Base-by-base conservation (phyloP, 352 stramenopile genomes). In the Thalassiosira delicatula region DNA sequence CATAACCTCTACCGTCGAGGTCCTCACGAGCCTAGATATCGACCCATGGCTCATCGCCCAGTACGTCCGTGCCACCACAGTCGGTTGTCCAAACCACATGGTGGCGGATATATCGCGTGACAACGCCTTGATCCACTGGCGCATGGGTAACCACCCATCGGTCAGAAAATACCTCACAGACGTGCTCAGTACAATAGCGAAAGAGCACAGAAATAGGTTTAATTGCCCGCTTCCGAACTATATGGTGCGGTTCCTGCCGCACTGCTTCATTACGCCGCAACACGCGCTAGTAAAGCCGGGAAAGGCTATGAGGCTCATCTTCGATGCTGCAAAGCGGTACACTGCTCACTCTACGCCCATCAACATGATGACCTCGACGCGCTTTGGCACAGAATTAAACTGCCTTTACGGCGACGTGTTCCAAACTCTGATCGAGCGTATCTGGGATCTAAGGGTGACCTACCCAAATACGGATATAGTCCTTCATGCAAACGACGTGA, bases 241-340 rank as follows among this genome's bases (percentile, higher is more conserved):
- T 66, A 17, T 86, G 5, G 23, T n/a, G 9, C 44, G 54, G 0
- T 86, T 80, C 27, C 25, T 83, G 7, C 79, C 66, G 14, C 59
- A 86, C 33, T 3, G 72, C 1, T 76, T 80, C 32, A 62, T 67
- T 51, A 86, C 73, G 33, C 79, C 79, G 30, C 40, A n/a, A n/a
- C n/a, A n/a, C n/a, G n/a, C n/a, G n/a, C n/a, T n/a, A n/a, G n/a
- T n/a, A n/a, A n/a, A n/a, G n/a, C n/a, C n/a, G n/a, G n/a, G n/a
- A n/a, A n/a, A n/a, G n/a, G n/a, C n/a, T n/a, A n/a, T n/a, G n/a
- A n/a, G n/a, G n/a, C n/a, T n/a, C n/a, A 75, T 86, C 27, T 79
- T 72, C 59, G 69, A 86, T 66, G 72, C 49, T 23, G 7, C 53
- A 3, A 33, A 59, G 9, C 8, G 61, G 0, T 51, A 70, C 29